Evolutionary conservation across 768 basidiomycete species (phyloP).

Genomic region (Xanthoconium stramineum): DNA sequence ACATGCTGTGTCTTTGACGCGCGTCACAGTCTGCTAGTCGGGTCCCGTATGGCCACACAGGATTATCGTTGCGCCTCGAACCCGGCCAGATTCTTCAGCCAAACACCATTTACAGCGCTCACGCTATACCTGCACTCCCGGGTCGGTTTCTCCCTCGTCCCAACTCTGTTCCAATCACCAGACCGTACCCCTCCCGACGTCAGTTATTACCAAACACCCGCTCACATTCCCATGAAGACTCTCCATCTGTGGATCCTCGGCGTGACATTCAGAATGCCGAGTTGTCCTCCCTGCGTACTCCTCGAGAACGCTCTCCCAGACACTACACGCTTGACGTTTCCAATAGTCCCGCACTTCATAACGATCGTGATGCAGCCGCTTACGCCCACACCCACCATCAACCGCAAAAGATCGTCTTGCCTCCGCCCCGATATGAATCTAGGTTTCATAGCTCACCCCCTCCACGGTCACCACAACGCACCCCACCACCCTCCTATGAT

Average conservation of each 20-base stretch:
- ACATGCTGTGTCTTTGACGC: slow-evolving; percentile 10
- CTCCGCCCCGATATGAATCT: slow-evolving; percentile 24
- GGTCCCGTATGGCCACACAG: slow-evolving; percentile 13
- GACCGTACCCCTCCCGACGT: slow-evolving; percentile 10
- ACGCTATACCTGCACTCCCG: neutral
- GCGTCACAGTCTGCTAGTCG: slow-evolving; percentile 8
- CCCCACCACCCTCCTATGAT: slow-evolving; percentile 3
- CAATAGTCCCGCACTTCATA: slow-evolving; percentile 5
- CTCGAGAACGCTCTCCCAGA: slow-evolving; percentile 14
- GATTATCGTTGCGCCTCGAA: slow-evolving; percentile 47
- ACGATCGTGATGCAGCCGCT: slow-evolving; percentile 9
- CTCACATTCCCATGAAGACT: neutral
- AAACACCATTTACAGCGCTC: slow-evolving; percentile 14
- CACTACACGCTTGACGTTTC: slow-evolving; percentile 8
- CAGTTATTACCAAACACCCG: slow-evolving; percentile 11
- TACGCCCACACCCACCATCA: slow-evolving; percentile 17
- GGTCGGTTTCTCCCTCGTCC: slow-evolving; percentile 5
- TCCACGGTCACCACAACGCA: slow-evolving; percentile 9
- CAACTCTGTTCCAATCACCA: neutral
- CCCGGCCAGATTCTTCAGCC: slow-evolving; percentile 58
- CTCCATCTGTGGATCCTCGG: neutral
- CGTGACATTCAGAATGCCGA: slow-evolving; percentile 1
- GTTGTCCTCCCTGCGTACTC: slow-evolving; percentile 6
- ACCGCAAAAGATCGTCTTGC: slow-evolving; percentile 12
- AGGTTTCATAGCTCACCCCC: neutral